Base-by-base conservation (phyloP, 805 yeast genomes). In the Metschnikowia baotianmanensis region DNA sequence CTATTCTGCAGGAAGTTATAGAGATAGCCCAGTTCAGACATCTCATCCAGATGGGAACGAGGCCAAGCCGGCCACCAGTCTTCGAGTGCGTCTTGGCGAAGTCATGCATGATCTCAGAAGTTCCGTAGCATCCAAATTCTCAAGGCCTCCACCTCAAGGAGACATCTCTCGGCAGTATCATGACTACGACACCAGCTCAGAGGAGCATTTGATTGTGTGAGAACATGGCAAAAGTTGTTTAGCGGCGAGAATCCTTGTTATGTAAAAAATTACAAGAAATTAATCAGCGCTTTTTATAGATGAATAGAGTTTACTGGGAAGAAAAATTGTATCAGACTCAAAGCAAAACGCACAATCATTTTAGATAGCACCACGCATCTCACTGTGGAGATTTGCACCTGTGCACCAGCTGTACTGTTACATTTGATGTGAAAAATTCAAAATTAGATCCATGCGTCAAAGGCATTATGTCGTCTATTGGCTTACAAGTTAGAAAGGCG, bases 401-500 rank as follows among this genome's bases (percentile, higher is more conserved):
- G 39, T 36, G 28, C 39, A 28, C 33, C 39, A 36, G 15, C 13
- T 7, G 10, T 22, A 22, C 24, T 6, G 7, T 12, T 8, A n/a
- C n/a, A n/a, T n/a, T n/a, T n/a, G n/a, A n/a, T n/a, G n/a, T n/a
- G n/a, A n/a, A n/a, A n/a, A n/a, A n/a, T n/a, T n/a, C n/a, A n/a
- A n/a, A n/a, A n/a, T n/a, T n/a, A n/a, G n/a, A n/a, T n/a, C n/a
- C n/a, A n/a, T n/a, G n/a, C n/a, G n/a, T n/a, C n/a, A n/a, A n/a
- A n/a, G n/a, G n/a, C n/a, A 33, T 7, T 17, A 70, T 69, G 74
- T 67, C 74, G 10, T 68, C 65, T 52, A 51, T 67, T 19, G 69
- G 71, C 11, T 52, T 67, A 33, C 88, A 84, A 58, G 80, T 90
- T 6, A 83, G 96, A 46, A 86, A 83, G 61, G 91, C 96, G 0